Base-by-base conservation (phyloP, 768 basidiomycete species). In the Boletus pseudo-olivaceus region DNA sequence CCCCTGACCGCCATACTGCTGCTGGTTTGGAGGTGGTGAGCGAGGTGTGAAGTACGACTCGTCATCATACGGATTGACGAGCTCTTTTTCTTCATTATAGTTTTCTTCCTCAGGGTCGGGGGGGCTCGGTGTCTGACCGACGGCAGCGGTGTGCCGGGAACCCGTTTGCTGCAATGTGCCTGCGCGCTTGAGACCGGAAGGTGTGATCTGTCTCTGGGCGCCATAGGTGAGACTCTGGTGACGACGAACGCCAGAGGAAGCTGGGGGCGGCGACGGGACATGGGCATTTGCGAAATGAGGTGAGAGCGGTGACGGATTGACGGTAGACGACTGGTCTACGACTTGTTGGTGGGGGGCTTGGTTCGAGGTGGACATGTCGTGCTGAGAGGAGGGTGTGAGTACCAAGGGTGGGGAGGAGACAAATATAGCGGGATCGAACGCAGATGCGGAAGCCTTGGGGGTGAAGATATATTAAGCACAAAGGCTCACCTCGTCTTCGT, bases 181-280 rank as follows among this genome's bases (percentile, higher is more conserved):
- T 26, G 88, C 82, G 54, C 90, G 85, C 66, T 83, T 88, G 55
- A 92, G 79, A 38, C 80, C 79, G 15, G 79, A 64, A 30, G 75
- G 62, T 12, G 75, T 71, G 64, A 83, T 80, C 44, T 75, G 75
- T 49, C 82, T 79, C 29, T 75, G 79, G 17, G 83, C 78, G 29
- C 87, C 84, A 60, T 88, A 83, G 26, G 86, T 93, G 46, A 93
- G 78, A 52, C 87, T 89, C 53, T 87, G 85, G 68, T 92, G 88
- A 54, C 91, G 78, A 38, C 91, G 85, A 27, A 93, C 88, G 45
- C 80, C 80, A 1, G 86, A 81, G 42, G 72, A 80, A n/a, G 80
- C 78, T 11, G 88, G 83, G 49, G 89, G 88, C 10, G 87, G 87
- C 4, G 86, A 90, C 1, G 88, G 83, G 39, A 76, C 76, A 59